phyloP scores from a whole-genome alignment of 352 stramenopile genomes.

The Thalassiosira exigua region DNA sequence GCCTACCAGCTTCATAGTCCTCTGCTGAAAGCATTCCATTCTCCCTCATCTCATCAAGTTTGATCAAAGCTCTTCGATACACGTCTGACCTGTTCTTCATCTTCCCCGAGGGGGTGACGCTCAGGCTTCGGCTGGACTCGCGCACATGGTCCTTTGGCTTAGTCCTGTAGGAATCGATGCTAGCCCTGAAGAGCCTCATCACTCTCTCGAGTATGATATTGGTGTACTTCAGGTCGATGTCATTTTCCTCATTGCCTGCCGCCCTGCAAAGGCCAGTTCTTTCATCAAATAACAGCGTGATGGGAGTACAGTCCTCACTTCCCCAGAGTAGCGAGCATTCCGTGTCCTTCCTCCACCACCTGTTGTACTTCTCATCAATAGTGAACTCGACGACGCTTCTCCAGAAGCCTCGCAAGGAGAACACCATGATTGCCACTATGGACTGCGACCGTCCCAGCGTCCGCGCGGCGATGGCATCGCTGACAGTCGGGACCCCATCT shows the following conservation, averaged over 20 bases:
- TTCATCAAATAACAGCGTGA: slow-evolving; percentile 37
- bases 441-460: slow-evolving; percentile 19
- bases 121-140: slow-evolving; percentile 21
- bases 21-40: slow-evolving; percentile 27
- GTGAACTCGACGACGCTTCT: slow-evolving; percentile 36
- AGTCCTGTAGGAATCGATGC: slow-evolving; percentile 25
- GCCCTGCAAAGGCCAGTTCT: slow-evolving; percentile 26
- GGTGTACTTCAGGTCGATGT: slow-evolving; percentile 34
- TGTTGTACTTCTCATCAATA: slow-evolving; percentile 34
- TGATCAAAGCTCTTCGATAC: slow-evolving; percentile 44
- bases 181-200: slow-evolving; percentile 37
- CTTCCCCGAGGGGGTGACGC: slow-evolving; percentile 24
- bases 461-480: slow-evolving; percentile 8
- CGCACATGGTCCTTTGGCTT: not conserved
- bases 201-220: slow-evolving; percentile 38
- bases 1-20: slow-evolving; percentile 38
- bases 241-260: slow-evolving; percentile 21
- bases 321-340: slow-evolving; percentile 26
- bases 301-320: slow-evolving; percentile 8
- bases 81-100: slow-evolving; percentile 40
- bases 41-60: slow-evolving; percentile 48
- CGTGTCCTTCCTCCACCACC: slow-evolving; percentile 26
- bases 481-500: slow-evolving; percentile 31
- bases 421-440: slow-evolving; percentile 29
- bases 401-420: slow-evolving; percentile 39